Base-by-base conservation (phyloP, 805 yeast species). In the Peterozyma toletana region DNA sequence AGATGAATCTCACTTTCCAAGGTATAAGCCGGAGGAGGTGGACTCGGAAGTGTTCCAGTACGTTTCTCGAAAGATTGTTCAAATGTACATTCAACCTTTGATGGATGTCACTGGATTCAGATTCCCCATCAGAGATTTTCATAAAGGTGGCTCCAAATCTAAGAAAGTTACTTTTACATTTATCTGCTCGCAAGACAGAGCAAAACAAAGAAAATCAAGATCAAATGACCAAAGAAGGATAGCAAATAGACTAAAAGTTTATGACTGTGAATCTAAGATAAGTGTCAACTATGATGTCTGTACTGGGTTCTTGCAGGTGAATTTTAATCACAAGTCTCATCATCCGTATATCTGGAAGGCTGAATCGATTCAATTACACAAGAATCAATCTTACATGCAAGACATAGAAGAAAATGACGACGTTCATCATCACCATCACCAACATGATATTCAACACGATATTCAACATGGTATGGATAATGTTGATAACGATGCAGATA, bases 91-190 rank as follows among this genome's bases (percentile, higher is more conserved):
- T 16, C 50, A 54, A n/a, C 74, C 75, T 5, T 44, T 70, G 33
- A 70, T 68, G 58, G 53, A 51, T 3, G 48, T 57, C 2, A 67
- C 75, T 0, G 74, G 74, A 2, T 70, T 61, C 46, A 59, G 64
- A 41, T 69, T 69, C 46, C 70, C 73, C 0, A 66, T 68, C 11
- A 56, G 75, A 41, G 75, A 70, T 48, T 68, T 62, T 48, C 75
- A 70, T 49, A 67, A 68, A 51, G 68, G 68, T 33, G 70, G 70
- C 5, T 56, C 64, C 34, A 65, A 63, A 46, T 54, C 66, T 7
- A 67, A 67, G 42, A 68, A 66, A 47, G 58, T 68, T 34, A 57
- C 71, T 1, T 69, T 71, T 60, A 67, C 63, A 65, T 70, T 66
- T 45, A 62, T 70, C 29, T 70, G 75, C 45, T 66, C 72, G 2